Percentiles rank a stretch among this genome's conserved stretches.
Evolutionary conservation across 2,329 filamentous ascomycete genomes (phyloP).

Genomic region (Penicillium sp.): DNA sequence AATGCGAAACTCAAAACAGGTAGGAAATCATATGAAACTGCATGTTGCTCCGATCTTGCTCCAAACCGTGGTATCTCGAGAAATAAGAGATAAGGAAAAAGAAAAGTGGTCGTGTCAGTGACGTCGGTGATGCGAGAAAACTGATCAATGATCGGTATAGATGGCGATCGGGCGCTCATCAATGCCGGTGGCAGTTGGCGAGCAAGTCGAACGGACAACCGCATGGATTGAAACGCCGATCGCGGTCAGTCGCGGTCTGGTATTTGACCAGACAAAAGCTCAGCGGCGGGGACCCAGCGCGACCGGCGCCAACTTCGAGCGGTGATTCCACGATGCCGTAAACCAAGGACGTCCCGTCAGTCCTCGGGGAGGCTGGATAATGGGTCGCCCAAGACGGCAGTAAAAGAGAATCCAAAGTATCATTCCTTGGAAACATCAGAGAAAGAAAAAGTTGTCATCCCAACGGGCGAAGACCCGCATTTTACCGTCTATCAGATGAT

Average conservation of each 20-base stretch:
- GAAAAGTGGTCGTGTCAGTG: constrained; percentile 6
- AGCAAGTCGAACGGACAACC: not conserved
- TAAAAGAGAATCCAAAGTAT: not conserved
- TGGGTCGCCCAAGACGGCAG: not conserved
- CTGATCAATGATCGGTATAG: not conserved
- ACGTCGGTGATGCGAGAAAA: constrained; percentile 1
- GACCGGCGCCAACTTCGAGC: constrained; percentile 8
- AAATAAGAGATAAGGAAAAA: constrained; percentile 3
- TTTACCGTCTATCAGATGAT: constrained; percentile 31
- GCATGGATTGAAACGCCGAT: constrained; percentile 1
- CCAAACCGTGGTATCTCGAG: constrained; percentile 4
- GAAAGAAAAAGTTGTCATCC: constrained; percentile 2
- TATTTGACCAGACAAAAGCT: constrained; percentile 3
- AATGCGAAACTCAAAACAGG: constrained; percentile 8
- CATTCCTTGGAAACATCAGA: not conserved
- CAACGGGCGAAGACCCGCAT: not conserved
- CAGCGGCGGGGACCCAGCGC: constrained; percentile 3
- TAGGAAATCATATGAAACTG: not conserved
- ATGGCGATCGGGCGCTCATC: constrained; percentile 3
- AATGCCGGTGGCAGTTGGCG: constrained; percentile 3
- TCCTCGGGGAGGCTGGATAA: constrained; percentile 4
- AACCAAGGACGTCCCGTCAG: constrained; percentile 9
- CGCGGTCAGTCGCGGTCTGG: constrained; percentile 2
- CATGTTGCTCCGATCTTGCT: constrained; percentile 5
- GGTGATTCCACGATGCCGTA: constrained; percentile 3